A percentile compares a stretch with the other conserved stretches of the same genome.
phyloP scores from a whole-genome alignment of 768 basidiomycete species.

The Termitomyces sp. region DNA sequence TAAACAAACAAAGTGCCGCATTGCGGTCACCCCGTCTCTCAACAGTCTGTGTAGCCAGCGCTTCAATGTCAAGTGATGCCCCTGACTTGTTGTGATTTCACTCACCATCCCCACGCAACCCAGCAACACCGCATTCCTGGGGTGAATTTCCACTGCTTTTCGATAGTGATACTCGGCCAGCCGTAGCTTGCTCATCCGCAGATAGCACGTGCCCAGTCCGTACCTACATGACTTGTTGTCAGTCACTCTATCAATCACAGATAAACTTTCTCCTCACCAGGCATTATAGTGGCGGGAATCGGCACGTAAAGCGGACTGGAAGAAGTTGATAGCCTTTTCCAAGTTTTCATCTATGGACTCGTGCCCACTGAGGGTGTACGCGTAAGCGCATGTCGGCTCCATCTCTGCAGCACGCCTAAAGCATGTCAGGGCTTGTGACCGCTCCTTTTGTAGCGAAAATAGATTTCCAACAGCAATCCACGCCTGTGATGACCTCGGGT shows the following conservation, averaged over 20 bases:
- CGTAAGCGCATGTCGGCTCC: conserved; percentile 89
- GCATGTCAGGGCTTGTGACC: conserved; percentile 88
- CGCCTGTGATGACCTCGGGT: conserved; percentile 77
- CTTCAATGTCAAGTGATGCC: conserved; percentile 12
- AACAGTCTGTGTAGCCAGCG: conserved; percentile 54
- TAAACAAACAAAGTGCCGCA: conserved; percentile 73
- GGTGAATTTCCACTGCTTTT: conserved; percentile 88
- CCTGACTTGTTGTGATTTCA: conserved; percentile 19
- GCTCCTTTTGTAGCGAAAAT: conserved; percentile 93
- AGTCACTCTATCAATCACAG: conserved; percentile 16
- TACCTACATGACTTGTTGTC: conserved; percentile 60
- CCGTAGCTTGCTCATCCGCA: conserved; percentile 88
- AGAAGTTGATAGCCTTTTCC: conserved; percentile 87
- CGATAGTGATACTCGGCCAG: conserved; percentile 97
- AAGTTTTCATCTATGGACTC: conserved; percentile 96
- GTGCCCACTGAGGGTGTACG: conserved; percentile 94
- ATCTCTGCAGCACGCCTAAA: conserved; percentile 89
- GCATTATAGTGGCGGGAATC: conserved; percentile 97
- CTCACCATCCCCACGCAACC: conserved; percentile 96
- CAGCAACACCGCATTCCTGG: conserved; percentile 90
- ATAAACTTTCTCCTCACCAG: conserved; percentile 57
- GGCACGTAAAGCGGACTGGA: conserved; percentile 85
- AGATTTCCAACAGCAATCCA: conserved; percentile 98
- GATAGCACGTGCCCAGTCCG: conserved; percentile 95
- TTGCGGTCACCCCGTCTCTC: conserved; percentile 79